These are phyloP conservation scores for Monosporascus sp. DNA, from an alignment of 2,329 filamentous ascomycete species.

Conservation along the genomic window DNA sequence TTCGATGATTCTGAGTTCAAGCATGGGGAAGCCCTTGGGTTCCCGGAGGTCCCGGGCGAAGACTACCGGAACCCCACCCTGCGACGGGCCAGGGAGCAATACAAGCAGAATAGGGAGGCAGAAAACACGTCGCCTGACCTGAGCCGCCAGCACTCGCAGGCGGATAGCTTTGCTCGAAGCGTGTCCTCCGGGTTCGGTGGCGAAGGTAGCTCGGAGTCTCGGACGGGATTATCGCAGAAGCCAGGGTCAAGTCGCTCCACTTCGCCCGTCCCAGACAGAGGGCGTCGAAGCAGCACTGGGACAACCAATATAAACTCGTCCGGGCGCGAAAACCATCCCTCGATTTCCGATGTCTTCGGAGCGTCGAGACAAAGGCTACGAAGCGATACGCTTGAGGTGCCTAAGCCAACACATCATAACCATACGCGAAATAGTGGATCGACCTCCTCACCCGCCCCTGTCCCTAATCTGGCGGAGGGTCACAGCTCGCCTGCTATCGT, in stretches of 20 bases:
- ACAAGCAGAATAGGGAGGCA: conserved; percentile 28
- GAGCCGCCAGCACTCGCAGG: conserved; percentile 28
- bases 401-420: conserved; percentile 10
- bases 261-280: conserved; percentile 8
- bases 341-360: conserved; percentile 8
- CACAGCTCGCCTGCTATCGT: conserved; percentile 16
- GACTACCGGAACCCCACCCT: conserved; percentile 36
- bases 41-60: conserved; percentile 53
- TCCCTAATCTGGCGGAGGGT: conserved; percentile 4
- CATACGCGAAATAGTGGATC: conserved; percentile 8
- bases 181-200: conserved; percentile 21
- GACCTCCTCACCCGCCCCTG: conserved; percentile 1
- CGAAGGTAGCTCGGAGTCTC: conserved; percentile 11
- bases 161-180: conserved; percentile 31
- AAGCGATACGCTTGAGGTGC: conserved; percentile 29
- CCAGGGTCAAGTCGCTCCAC: conserved; percentile 14
- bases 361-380: conserved; percentile 14
- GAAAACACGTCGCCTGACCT: conserved; percentile 22
- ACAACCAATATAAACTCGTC: conserved; percentile 3
- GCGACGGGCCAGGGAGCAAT: conserved; percentile 31
- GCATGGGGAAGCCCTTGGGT: conserved; percentile 40
- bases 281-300: conserved; percentile 14
- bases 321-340: neutral
- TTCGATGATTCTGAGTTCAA: conserved; percentile 46
- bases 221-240: conserved; percentile 9